Evolutionary conservation across 306 rosid species (phyloP).

Genomic region (Neltuma alba): DNA sequence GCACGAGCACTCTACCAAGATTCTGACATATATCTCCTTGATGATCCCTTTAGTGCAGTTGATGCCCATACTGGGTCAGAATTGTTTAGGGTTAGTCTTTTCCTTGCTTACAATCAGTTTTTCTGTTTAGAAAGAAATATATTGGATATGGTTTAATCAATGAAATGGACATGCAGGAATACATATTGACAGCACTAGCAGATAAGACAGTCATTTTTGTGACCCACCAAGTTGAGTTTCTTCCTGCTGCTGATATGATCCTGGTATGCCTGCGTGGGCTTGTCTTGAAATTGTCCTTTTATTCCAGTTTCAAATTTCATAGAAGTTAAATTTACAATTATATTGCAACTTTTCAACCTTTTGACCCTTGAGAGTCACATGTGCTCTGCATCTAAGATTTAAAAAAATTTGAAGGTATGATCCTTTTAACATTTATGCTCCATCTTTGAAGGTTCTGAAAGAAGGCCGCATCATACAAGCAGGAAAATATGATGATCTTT

Average conservation of each 20-base stretch:
- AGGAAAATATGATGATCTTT: slow-evolving; percentile 91
- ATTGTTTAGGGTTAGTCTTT: slow-evolving; percentile 69
- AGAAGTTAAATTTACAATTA: neutral
- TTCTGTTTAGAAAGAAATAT: neutral
- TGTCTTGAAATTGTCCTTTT: neutral
- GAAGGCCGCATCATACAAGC: slow-evolving; percentile 88
- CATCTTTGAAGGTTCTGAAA: slow-evolving; percentile 74
- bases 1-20: too few relatives aligned
- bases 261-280: slow-evolving; percentile 35
- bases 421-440: slow-evolving; percentile 32
- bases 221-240: slow-evolving; percentile 94
- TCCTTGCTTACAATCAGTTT: neutral
- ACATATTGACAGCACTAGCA: slow-evolving; percentile 72
- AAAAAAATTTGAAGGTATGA: neutral
- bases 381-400: too few relatives aligned
- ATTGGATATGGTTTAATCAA: slow-evolving; percentile 32
- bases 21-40: too few relatives aligned
- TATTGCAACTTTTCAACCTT: slow-evolving; percentile 12
- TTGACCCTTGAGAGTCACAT: neutral
- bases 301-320: neutral
- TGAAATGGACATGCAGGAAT: slow-evolving; percentile 63
- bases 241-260: slow-evolving; percentile 80
- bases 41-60: slow-evolving; percentile 94
- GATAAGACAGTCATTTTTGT: slow-evolving; percentile 82
- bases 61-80: slow-evolving; percentile 92